Evolutionary conservation across 352 stramenopile species (phyloP).

Genomic region (Pythium phragmitis): DNA sequence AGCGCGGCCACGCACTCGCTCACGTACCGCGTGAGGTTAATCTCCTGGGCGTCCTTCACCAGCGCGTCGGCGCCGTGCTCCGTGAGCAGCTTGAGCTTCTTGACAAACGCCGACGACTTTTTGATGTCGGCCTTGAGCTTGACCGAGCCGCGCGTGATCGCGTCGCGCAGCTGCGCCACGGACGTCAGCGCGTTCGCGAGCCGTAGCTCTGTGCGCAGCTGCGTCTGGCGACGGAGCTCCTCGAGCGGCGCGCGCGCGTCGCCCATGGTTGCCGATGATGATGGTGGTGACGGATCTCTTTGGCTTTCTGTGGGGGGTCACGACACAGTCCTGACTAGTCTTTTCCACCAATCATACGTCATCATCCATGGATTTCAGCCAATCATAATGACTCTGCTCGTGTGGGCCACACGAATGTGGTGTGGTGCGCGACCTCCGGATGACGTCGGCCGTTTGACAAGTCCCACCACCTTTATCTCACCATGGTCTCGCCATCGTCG

Average conservation of each 20-base stretch:
- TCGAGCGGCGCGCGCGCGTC: slow-evolving; percentile 35
- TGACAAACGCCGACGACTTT: slow-evolving; percentile 97
- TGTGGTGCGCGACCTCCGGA: slow-evolving; percentile 2
- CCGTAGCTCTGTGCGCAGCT: slow-evolving; percentile 45
- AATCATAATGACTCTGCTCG: background rate
- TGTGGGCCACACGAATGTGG: slow-evolving; percentile 19
- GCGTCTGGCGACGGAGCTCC: slow-evolving; percentile 42
- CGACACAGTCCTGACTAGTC: background rate
- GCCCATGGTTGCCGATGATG: background rate
- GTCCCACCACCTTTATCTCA: background rate
- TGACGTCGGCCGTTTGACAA: slow-evolving; percentile 14
- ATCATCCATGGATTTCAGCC: background rate
- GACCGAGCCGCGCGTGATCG: slow-evolving; percentile 85
- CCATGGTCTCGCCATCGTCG: slow-evolving; percentile 3
- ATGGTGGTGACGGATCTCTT: background rate
- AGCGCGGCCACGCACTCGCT: slow-evolving; percentile 93
- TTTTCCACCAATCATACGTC: slow-evolving; percentile 14
- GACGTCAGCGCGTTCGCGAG: slow-evolving; percentile 46
- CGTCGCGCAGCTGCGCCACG: slow-evolving; percentile 57
- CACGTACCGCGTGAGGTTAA: slow-evolving; percentile 95
- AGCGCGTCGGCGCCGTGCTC: slow-evolving; percentile 74
- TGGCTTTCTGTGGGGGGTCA: background rate
- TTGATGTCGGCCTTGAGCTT: slow-evolving; percentile 98
- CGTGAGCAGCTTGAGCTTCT: slow-evolving; percentile 90
- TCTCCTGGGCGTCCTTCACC: slow-evolving; percentile 81